Conservation (phyloP, 129 eudicot species). For the Dittrichia graveolens region DNA sequence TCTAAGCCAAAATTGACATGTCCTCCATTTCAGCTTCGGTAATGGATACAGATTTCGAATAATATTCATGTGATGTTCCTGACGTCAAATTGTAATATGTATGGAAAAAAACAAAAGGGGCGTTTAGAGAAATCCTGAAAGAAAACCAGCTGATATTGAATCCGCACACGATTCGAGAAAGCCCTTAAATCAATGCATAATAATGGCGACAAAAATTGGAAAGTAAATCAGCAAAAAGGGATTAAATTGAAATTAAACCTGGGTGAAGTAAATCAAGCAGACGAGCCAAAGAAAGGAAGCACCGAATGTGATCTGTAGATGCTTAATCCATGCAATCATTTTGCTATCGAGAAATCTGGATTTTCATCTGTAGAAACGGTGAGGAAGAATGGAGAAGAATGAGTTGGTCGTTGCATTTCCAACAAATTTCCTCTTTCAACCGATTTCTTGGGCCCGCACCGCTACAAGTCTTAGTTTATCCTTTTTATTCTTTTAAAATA, state of each 20-base stretch:
- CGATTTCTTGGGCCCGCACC: conserved; percentile 19
- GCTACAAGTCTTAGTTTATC: too few relatives aligned
- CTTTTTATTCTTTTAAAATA: too few relatives aligned
- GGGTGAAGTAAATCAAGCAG: conserved; percentile 91
- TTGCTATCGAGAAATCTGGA: background rate
- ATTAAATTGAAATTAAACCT: conserved; percentile 43
- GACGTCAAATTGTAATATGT: background rate
- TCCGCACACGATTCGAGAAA: background rate
- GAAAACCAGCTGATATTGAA: background rate
- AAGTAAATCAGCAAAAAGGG: background rate
- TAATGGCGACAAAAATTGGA: background rate
- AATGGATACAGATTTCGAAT: background rate
- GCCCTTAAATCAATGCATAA: background rate
- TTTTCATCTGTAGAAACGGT: background rate
- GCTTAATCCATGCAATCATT: conserved; percentile 65
- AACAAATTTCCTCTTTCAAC: conserved; percentile 12
- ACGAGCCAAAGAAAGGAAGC: conserved; percentile 88
- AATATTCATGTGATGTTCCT: background rate
- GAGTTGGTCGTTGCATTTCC: conserved; percentile 30
- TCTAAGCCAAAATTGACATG: background rate
- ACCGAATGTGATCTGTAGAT: conserved; percentile 65
- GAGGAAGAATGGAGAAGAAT: background rate
- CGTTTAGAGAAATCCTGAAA: background rate
- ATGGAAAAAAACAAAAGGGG: background rate
- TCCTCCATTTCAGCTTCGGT: background rate